Base-by-base conservation (phyloP, 2,329 filamentous ascomycete species). In the Fusarium sacchari region DNA sequence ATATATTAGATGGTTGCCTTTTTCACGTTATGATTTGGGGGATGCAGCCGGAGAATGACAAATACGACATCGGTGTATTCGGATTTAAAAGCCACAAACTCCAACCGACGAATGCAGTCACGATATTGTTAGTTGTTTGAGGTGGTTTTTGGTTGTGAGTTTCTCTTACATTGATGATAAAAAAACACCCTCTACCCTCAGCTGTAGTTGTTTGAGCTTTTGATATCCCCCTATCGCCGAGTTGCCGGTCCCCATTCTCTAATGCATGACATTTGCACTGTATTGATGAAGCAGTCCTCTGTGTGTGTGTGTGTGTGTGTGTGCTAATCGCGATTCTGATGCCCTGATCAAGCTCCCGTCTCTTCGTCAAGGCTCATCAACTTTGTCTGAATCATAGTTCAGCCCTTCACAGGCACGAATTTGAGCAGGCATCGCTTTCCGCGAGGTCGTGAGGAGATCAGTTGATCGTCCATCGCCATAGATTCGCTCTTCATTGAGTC, bases 401-500 rank as follows among this genome's bases (percentile, higher is more conserved):
- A 66, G 26, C 67, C 67, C 14, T 67, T 71, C 20, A 81, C 64
- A 30, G 84, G 82, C 20, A 83, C 75, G 67, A 90, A 88, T 53
- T 80, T 83, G 55, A 93, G 77, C 61, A 89, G 81, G 73, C 91
- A 93, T 59, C 80, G 87, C 78, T 91, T 87, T 11, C 87, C 89
- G 46, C 85, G 79, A 1, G 91, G 91, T 52, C 91, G 84, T 22
- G 90, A 88, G 14, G 91, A 92, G 62, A 93, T 92, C 37, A 93
- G 84, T 78, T 92, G 91, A 76, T 93, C 91, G 28, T 89, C 86
- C 84, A 92, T 89, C 39, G 84, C 83, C 91, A 93, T 93, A 30
- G 85, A 85, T 36, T 84, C 86, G 11, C 81, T 81, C 73, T 85
- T 88, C 86, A 89, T 90, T 20, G 82, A 83, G 14, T 78, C 66